Evolutionary conservation across 2,329 filamentous ascomycete genomes (phyloP).

Genomic region (Fusarium agapanthi): DNA sequence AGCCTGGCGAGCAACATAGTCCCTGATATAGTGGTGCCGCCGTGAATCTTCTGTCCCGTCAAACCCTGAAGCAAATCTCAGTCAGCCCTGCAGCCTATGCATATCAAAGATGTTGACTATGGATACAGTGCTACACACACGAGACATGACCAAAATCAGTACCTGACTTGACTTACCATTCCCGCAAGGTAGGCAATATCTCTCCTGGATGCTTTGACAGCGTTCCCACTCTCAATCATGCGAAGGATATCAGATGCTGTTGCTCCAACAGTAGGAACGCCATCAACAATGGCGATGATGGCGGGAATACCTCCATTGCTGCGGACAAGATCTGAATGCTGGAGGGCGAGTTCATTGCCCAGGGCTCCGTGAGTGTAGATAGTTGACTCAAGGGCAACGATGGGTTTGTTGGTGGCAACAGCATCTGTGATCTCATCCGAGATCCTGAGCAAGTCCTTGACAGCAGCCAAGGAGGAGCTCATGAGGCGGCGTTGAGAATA

Average conservation of each 20-base stretch:
- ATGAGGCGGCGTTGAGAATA: slow-evolving; percentile 34
- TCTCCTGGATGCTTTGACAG: slow-evolving; percentile 85
- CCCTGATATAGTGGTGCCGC: slow-evolving; percentile 91
- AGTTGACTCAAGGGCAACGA: slow-evolving; percentile 93
- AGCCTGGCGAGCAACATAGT: slow-evolving; percentile 90
- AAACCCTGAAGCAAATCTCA: slow-evolving; percentile 24
- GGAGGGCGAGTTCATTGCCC: slow-evolving; percentile 74
- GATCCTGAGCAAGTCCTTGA: slow-evolving; percentile 67
- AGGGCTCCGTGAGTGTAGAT: slow-evolving; percentile 96
- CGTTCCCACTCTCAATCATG: slow-evolving; percentile 73
- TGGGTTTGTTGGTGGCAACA: slow-evolving; percentile 75
- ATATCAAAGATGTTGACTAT: not conserved
- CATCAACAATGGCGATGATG: slow-evolving; percentile 87
- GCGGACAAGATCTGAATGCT: slow-evolving; percentile 86
- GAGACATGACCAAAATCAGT: not conserved
- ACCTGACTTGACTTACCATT: slow-evolving; percentile 60
- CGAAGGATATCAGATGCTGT: slow-evolving; percentile 74
- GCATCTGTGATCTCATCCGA: slow-evolving; percentile 87
- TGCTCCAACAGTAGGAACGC: slow-evolving; percentile 83
- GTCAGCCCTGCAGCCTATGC: slow-evolving; percentile 10
- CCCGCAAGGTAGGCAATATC: slow-evolving; percentile 86
- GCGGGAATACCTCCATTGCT: slow-evolving; percentile 85
- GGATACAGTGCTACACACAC: not conserved
- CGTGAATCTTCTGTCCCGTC: slow-evolving; percentile 71
- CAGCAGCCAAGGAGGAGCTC: slow-evolving; percentile 37